Conservation (phyloP, 805 yeast genomes). For the Sugiyamaella americana region DNA sequence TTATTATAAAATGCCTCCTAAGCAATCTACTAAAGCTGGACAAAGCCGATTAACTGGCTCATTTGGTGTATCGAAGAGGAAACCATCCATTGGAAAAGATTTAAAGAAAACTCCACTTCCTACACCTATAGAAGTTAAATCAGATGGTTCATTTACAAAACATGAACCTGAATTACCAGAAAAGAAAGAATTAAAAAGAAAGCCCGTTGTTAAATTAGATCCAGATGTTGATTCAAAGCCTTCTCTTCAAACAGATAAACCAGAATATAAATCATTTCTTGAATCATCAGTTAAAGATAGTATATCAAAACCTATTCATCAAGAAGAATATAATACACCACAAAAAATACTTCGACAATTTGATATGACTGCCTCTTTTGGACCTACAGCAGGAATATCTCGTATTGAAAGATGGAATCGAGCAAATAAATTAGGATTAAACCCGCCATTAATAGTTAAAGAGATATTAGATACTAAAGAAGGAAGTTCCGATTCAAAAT, state of each 20-base stretch:
- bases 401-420: slow-evolving; percentile 36
- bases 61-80: slow-evolving; percentile 10
- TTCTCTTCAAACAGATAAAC: background rate
- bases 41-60: slow-evolving; percentile 12
- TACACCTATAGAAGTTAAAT: background rate
- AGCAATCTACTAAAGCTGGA: background rate
- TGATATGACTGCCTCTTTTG: slow-evolving; percentile 32
- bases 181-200: background rate
- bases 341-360: slow-evolving; percentile 32
- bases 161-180: slow-evolving; percentile 2
- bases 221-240: slow-evolving; percentile 1
- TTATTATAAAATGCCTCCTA: slow-evolving; percentile 1
- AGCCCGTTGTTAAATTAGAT: background rate
- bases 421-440: slow-evolving; percentile 32
- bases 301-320: slow-evolving; percentile 29
- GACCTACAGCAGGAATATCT: slow-evolving; percentile 36
- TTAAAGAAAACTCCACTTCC: background rate
- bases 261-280: slow-evolving; percentile 5
- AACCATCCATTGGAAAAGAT: background rate
- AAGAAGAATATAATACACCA: slow-evolving; percentile 23
- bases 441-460: slow-evolving; percentile 33
- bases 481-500: slow-evolving; percentile 18
- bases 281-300: slow-evolving; percentile 1
- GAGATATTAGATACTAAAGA: slow-evolving; percentile 27
- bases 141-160: background rate